Conservation (phyloP, 2,329 filamentous ascomycete species). For the Aaosphaeria pasadenensis region DNA sequence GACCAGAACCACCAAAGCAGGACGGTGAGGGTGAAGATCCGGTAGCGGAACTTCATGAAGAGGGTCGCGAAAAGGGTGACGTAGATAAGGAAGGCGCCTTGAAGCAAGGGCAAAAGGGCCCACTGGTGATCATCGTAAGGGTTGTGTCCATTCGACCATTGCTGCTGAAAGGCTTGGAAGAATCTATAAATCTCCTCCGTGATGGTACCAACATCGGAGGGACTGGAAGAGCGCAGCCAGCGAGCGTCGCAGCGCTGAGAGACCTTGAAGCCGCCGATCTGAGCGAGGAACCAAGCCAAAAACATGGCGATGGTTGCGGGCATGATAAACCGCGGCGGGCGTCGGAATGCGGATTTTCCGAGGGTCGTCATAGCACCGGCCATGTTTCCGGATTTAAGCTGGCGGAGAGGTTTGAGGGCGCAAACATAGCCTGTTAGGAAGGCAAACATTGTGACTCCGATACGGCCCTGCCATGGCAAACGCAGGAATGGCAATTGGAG, state of each 20-base stretch:
- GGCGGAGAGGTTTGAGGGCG: slow-evolving; percentile 53
- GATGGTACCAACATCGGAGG: slow-evolving; percentile 43
- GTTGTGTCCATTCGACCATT: slow-evolving; percentile 52
- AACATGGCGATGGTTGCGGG: slow-evolving; percentile 52
- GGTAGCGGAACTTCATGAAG: slow-evolving; percentile 48
- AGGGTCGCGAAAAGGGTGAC: slow-evolving; percentile 47
- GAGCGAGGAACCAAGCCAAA: slow-evolving; percentile 50
- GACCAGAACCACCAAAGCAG: slow-evolving; percentile 51
- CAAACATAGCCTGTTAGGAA: slow-evolving; percentile 57
- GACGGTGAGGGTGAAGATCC: slow-evolving; percentile 45
- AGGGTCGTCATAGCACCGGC: slow-evolving; percentile 46
- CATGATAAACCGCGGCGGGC: slow-evolving; percentile 51
- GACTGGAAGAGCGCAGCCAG: slow-evolving; percentile 52
- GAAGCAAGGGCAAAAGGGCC: slow-evolving; percentile 50
- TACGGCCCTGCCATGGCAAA: slow-evolving; percentile 54
- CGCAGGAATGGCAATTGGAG: slow-evolving; percentile 53
- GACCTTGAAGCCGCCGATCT: slow-evolving; percentile 48
- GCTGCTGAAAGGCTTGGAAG: slow-evolving; percentile 45
- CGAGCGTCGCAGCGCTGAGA: slow-evolving; percentile 48
- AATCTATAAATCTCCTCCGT: slow-evolving; percentile 45
- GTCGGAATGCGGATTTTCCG: slow-evolving; percentile 53
- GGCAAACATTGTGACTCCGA: slow-evolving; percentile 56
- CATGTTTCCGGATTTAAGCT: slow-evolving; percentile 46
- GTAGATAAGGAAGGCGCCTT: slow-evolving; percentile 52
- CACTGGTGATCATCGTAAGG: slow-evolving; percentile 56